These are phyloP conservation scores for Gaertneriomyces sp. DNA, from an alignment of 192 early-diverging fungal genomes.

Conservation along the genomic window DNA sequence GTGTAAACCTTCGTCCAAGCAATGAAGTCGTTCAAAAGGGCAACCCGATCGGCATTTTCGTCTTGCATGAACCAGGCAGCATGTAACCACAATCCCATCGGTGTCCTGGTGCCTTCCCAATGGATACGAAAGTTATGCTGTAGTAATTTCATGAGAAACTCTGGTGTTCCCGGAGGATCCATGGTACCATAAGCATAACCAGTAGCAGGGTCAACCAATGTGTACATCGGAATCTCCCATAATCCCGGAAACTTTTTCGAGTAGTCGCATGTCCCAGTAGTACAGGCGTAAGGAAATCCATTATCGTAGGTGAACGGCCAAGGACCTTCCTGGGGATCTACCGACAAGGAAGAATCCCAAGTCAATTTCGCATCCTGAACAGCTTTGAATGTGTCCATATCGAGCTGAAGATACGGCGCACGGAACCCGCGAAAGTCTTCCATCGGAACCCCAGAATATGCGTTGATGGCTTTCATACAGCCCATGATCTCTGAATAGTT, in stretches of 20 bases:
- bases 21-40: conserved; percentile 17
- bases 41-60: neutral
- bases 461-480: conserved; percentile 40
- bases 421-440: conserved; percentile 61
- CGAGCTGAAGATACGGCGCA: conserved; percentile 61
- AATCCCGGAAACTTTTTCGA: conserved; percentile 47
- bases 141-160: conserved; percentile 43
- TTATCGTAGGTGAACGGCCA: conserved; percentile 72
- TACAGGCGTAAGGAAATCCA: conserved; percentile 33
- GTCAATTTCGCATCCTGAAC: conserved; percentile 38
- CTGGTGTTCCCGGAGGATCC: conserved; percentile 42
- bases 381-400: conserved; percentile 41
- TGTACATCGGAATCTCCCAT: conserved; percentile 67
- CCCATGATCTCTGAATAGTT: conserved; percentile 38
- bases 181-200: conserved; percentile 48
- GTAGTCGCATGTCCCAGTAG: conserved; percentile 46
- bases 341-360: conserved; percentile 56
- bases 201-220: conserved; percentile 43
- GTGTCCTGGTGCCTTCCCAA: conserved; percentile 9
- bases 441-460: conserved; percentile 57
- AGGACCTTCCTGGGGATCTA: conserved; percentile 40
- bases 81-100: conserved; percentile 11
- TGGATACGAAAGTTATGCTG: conserved; percentile 31
- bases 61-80: conserved; percentile 6
- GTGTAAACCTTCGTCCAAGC: conserved; percentile 12